A percentile compares a stretch with the other conserved stretches of the same genome.
These are phyloP conservation scores for Rhazya stricta DNA, from an alignment of 257 asterid genomes.

Conservation along the genomic window DNA sequence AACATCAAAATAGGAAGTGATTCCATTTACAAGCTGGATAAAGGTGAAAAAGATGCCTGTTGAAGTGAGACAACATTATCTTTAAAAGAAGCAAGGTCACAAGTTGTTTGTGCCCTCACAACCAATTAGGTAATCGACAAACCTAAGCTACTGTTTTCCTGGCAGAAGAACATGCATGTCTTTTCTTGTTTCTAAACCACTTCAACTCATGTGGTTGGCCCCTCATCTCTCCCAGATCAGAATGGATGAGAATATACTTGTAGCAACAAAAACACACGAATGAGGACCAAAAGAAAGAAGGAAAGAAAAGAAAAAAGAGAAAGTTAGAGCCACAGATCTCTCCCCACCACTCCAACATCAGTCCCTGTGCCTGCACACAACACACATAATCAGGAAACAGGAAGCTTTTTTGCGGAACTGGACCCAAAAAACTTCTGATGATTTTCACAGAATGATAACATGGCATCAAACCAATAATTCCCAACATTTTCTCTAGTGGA, in stretches of 20 bases:
- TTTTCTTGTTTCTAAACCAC: slow-evolving; percentile 28
- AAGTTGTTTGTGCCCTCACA: not conserved
- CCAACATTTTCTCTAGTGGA: not conserved
- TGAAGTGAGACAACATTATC: not conserved
- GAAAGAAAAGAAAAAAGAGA: not conserved
- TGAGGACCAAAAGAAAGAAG: not conserved
- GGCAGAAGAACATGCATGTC: slow-evolving; percentile 19
- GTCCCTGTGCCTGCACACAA: not conserved
- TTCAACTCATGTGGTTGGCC: slow-evolving; percentile 24
- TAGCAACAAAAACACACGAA: not conserved
- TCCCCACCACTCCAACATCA: not conserved
- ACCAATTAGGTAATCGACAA: slow-evolving; percentile 13
- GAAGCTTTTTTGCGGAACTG: not conserved
- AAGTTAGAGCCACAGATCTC: not conserved
- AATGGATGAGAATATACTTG: not conserved
- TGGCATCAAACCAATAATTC: not conserved
- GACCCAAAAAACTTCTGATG: not conserved
- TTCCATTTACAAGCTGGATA: slow-evolving; percentile 25
- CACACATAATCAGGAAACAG: not conserved
- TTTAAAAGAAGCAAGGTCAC: slow-evolving; percentile 9
- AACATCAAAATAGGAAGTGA: slow-evolving; percentile 18
- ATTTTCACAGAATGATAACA: not conserved
- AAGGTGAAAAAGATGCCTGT: not conserved
- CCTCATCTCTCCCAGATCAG: not conserved
- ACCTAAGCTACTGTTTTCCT: slow-evolving; percentile 3